Base-by-base conservation (phyloP, 495 filamentous ascomycete genomes). In the Penicillium longicatenatum region DNA sequence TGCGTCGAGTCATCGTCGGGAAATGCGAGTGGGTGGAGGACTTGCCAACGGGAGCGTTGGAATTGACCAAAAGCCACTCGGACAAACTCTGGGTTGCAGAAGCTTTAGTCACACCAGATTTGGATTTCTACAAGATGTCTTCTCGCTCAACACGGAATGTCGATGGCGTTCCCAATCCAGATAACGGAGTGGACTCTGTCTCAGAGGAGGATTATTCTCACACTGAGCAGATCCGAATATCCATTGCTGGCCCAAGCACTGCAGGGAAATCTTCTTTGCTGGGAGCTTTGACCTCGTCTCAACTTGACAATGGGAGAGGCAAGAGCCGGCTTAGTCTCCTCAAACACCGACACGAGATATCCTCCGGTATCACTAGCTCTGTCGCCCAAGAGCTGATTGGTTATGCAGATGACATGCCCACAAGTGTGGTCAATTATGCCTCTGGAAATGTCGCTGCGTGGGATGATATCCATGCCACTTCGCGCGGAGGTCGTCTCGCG, bases 331-430 rank as follows among this genome's bases (percentile, higher is more conserved):
- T 97, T 37, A 91, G 89, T 60, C 75, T 98, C 8, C 77, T 98
- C 47, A 96, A 92, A 63, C 94, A 98, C 71, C 84, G 89, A n/a
- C 94, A 98, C 65, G 94, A 98, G 63, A 89, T 98, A 30, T 86
- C 79, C 0, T 93, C 92, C 4, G 94, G 94, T 0, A 81, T 96
- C 56, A 98, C 95, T 14, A 96, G 91, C 66, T 97, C 93, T 6
- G 86, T 98, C 14, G 86, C 93, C 4, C 92, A 95, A 65, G 94
- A 97, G 69, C 80, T 98, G 9, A 84, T 98, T 55, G 94, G 95
- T 19, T 98, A 98, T 70, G 47, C 66, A 10, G 72, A 72, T 14
- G 56, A 66, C 50, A 42, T 47, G 7, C 55, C 66, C 3, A 52
- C 62, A 17, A 56, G 68, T 7, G 84, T 97, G 43, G 79, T 97